Base-by-base conservation (phyloP, 75 land plant genomes). In the Azolla pinnata region DNA sequence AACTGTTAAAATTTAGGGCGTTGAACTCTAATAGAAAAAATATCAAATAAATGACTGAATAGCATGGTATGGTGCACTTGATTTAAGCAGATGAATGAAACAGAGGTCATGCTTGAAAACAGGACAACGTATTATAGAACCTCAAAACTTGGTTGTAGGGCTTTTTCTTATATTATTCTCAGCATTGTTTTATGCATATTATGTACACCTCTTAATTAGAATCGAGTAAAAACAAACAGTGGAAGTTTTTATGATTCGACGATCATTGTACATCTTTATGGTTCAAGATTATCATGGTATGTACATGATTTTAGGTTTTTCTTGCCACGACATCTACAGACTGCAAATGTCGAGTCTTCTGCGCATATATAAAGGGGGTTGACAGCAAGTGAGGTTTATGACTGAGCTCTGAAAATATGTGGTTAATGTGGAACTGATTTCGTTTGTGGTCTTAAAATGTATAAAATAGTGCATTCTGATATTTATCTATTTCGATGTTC, bases 241-340 rank as follows among this genome's bases (percentile, higher is more conserved):
- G n/a, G n/a, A n/a, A n/a, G n/a, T n/a, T n/a, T n/a, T 46, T 46
- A 2, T 46, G 49, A 4, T 46, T 18, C 17, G 2, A 46, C 2
- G 49, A 4, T 46, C 49, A 3, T 46, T 4, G 2, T 4, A 23
- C 23, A 46, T 18, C 24, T 1, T 2, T 52, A 29, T 52, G 26
- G 1, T 72, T 38, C 77, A n/a, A n/a, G n/a, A n/a, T n/a, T n/a
- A n/a, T n/a, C n/a, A n/a, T n/a, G n/a, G n/a, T n/a, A n/a, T n/a
- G n/a, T n/a, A n/a, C n/a, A n/a, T n/a, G n/a, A n/a, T n/a, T n/a
- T n/a, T n/a, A 95, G 99, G 76, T 86, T 52, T 68, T 95, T 59
- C 78, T 95, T 70, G 99, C 99, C 45, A 95, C 99, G 24, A 90
- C 97, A 61, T 95, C 97, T 0, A 82, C 99, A 26, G 99, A 95